These are phyloP conservation scores for Xerocomus potaroensis DNA, from an alignment of 768 basidiomycete genomes.

Conservation along the genomic window DNA sequence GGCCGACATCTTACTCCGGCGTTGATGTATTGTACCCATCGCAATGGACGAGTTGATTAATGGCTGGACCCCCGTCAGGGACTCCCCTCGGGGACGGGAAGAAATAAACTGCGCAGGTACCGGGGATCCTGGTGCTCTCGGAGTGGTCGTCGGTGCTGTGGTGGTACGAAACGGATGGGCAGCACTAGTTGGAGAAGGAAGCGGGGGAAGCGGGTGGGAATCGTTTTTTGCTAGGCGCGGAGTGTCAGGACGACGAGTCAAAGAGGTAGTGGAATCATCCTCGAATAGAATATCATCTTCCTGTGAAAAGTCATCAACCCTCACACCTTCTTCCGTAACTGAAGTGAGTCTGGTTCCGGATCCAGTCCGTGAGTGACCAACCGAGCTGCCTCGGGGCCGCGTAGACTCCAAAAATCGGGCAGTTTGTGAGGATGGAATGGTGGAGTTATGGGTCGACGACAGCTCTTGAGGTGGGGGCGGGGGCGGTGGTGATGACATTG, in stretches of 20 bases:
- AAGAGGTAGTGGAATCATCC: slow-evolving; percentile 29
- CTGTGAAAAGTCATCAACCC: slow-evolving; percentile 34
- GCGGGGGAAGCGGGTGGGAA: slow-evolving; percentile 64
- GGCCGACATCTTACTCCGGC: slow-evolving; percentile 62
- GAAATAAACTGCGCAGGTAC: slow-evolving; percentile 36
- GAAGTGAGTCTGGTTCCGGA: slow-evolving; percentile 55
- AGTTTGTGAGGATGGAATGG: slow-evolving; percentile 30
- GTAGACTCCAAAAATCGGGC: slow-evolving; percentile 33
- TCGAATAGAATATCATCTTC: slow-evolving; percentile 25
- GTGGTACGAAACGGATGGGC: slow-evolving; percentile 28
- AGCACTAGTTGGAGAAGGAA: slow-evolving; percentile 46
- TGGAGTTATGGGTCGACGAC: slow-evolving; percentile 22
- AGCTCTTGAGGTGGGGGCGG: slow-evolving; percentile 52
- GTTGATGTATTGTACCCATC: slow-evolving; percentile 65
- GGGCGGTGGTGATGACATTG: slow-evolving; percentile 55
- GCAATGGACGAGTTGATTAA: slow-evolving; percentile 57
- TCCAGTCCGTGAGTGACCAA: slow-evolving; percentile 50
- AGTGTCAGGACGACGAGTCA: slow-evolving; percentile 37
- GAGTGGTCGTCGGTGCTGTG: slow-evolving; percentile 13
- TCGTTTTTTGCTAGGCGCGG: slow-evolving; percentile 44
- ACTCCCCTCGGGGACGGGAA: slow-evolving; percentile 52
- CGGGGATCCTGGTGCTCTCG: slow-evolving; percentile 48
- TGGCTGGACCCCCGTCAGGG: slow-evolving; percentile 29
- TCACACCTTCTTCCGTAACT: slow-evolving; percentile 55
- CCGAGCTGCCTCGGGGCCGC: slow-evolving; percentile 46